These are phyloP conservation scores for Trichaptum fuscoviolaceum DNA, from an alignment of 768 basidiomycete species.

Conservation along the genomic window DNA sequence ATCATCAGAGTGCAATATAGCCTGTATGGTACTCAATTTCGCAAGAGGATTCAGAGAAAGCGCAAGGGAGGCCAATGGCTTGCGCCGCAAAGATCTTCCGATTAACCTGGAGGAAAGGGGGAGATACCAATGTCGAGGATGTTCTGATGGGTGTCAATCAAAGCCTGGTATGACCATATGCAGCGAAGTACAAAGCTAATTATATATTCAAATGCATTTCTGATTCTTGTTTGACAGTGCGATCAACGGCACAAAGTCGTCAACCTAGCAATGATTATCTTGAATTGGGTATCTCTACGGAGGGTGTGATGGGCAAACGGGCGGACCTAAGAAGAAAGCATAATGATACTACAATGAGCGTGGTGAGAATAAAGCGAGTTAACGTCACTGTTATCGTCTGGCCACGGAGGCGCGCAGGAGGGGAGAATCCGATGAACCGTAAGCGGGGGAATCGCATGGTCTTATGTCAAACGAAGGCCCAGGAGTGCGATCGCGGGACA, in stretches of 20 bases:
- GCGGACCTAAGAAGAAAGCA: not conserved
- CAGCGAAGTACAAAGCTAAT: not conserved
- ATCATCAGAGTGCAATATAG: not conserved
- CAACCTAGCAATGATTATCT: not conserved
- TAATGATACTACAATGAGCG: not conserved
- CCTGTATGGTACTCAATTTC: not conserved
- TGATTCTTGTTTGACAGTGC: not conserved
- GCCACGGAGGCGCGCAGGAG: not conserved
- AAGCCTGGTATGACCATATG: not conserved
- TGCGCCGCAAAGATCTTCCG: not conserved
- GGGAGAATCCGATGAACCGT: not conserved
- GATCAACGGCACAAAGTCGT: not conserved
- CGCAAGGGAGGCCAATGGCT: no score
- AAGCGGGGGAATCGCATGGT: not conserved
- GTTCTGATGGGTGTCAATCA: not conserved
- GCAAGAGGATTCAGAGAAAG: not conserved
- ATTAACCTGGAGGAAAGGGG: not conserved
- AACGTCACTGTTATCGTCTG: not conserved
- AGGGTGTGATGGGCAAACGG: not conserved
- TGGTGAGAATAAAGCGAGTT: not conserved
- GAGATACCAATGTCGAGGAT: not conserved
- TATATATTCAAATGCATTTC: not conserved
- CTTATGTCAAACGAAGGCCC: no score
- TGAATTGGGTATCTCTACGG: no score
- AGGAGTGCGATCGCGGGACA: no score